Base-by-base conservation (phyloP, 1,139 yeast species). In the Pichia sp. region DNA sequence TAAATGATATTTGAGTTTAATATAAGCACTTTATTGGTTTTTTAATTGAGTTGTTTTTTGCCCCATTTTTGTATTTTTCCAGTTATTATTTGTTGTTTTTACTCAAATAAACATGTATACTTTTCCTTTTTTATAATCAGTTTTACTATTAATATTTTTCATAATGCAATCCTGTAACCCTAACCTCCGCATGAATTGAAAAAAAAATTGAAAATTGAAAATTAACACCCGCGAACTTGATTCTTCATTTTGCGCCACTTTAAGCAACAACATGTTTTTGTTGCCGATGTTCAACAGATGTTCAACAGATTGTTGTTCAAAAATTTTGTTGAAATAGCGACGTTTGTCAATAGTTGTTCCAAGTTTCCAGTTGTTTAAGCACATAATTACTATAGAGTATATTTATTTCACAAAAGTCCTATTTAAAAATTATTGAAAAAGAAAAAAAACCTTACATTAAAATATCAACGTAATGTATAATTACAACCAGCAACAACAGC, bases 1-100 rank as follows among this genome's bases (percentile, higher is more conserved):
- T 63, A 22, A 61, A 60, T 51, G 64, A 42, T 13, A 29, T 30
- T 19, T 45, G 38, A 34, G 16, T 27, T 19, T 18, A 3, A n/a
- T 22, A 22, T 45, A 14, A 14, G 10, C 22, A 2, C 16, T n/a
- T 16, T 22, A 16, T n/a, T 34, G n/a, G 22, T 34, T 34, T 8
- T 16, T 16, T 34, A n/a, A 16, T 14, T 34, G 18, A 13, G 11
- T 14, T 13, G 6, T 31, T 6, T 11, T 31, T 31, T 31, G 33
- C 16, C 11, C 9, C 33, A 5, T 31, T 31, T 31, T 31, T 31
- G 33, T 31, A 22, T 22, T 22, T 22, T 22, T 22, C 25, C 25
- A 22, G 25, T 22, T 22, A 22, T 22, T 29, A 9, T 33, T 33
- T 33, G 13, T 30, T 30, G 14, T 33, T 8, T 34, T 34, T n/a